phyloP scores from a whole-genome alignment of 2,329 filamentous ascomycete genomes.

The Chrysosporium keratinophilum region DNA sequence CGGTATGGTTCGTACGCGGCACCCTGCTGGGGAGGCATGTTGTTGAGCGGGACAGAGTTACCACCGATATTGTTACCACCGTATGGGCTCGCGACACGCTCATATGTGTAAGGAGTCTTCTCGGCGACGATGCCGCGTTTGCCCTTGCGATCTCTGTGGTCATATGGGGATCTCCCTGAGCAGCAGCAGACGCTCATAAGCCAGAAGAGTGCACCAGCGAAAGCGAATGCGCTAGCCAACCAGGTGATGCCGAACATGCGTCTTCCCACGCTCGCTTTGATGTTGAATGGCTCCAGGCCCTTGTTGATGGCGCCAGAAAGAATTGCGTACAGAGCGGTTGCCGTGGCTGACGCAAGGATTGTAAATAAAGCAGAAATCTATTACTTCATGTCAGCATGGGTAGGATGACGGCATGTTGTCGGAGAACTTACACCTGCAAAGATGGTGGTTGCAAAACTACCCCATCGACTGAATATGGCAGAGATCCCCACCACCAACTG shows the following conservation, averaged over 20 bases:
- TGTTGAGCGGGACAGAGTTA: slow-evolving; percentile 10
- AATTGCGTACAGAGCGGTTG: slow-evolving; percentile 62
- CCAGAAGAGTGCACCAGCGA: slow-evolving; percentile 79
- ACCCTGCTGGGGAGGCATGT: slow-evolving; percentile 13
- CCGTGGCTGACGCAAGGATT: slow-evolving; percentile 57
- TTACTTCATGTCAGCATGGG: slow-evolving; percentile 13
- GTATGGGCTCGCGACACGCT: slow-evolving; percentile 38
- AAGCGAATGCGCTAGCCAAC: slow-evolving; percentile 67
- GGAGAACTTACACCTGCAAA: slow-evolving; percentile 52
- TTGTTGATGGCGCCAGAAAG: slow-evolving; percentile 59
- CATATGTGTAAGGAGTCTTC: slow-evolving; percentile 53
- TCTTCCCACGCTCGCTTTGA: slow-evolving; percentile 55
- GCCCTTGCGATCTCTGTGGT: slow-evolving; percentile 30
- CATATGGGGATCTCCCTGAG: slow-evolving; percentile 50
- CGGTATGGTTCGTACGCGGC: slow-evolving; percentile 17
- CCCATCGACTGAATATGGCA: slow-evolving; percentile 69
- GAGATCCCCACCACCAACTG: slow-evolving; percentile 72
- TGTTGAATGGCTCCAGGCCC: slow-evolving; percentile 60
- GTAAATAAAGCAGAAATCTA: slow-evolving; percentile 47
- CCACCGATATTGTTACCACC: slow-evolving; percentile 6
- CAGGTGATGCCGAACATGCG: slow-evolving; percentile 63
- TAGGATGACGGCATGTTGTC: neutral
- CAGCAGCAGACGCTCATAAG: slow-evolving; percentile 86
- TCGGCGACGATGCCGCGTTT: slow-evolving; percentile 42
- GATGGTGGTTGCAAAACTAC: slow-evolving; percentile 73